A percentile compares a stretch with the other conserved stretches of the same genome.
phyloP scores from a whole-genome alignment of 2,329 filamentous ascomycete genomes.

The Allantophomopsis cytisporea region DNA sequence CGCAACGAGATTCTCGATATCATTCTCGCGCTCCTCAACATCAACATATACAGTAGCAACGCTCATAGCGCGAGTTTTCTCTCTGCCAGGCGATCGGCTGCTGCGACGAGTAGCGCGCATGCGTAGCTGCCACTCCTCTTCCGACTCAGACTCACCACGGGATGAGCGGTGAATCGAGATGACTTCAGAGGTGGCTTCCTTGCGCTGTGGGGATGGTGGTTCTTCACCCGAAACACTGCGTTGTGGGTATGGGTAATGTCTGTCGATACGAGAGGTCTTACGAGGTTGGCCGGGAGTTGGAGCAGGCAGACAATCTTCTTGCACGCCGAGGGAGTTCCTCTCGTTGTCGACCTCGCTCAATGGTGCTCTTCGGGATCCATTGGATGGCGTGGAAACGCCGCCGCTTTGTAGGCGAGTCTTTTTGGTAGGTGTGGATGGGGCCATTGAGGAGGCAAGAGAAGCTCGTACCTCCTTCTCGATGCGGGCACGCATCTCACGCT shows the following conservation, averaged over 20 bases:
- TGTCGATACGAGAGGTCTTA: constrained; percentile 63
- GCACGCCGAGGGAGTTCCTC: constrained; percentile 46
- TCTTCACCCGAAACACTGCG: constrained; percentile 36
- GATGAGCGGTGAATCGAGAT: constrained; percentile 47
- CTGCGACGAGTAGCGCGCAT: constrained; percentile 54
- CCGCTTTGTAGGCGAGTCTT: constrained; percentile 43
- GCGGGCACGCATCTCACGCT: constrained; percentile 42
- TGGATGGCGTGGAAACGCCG: constrained; percentile 73
- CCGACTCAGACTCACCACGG: constrained; percentile 65
- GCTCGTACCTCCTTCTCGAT: constrained; percentile 38
- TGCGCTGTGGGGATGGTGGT: constrained; percentile 33
- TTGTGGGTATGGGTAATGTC: constrained; percentile 55
- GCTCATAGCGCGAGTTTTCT: constrained; percentile 54
- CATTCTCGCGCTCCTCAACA: constrained; percentile 55
- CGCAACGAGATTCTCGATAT: constrained; percentile 56
- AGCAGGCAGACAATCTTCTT: constrained; percentile 85
- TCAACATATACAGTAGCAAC: constrained; percentile 52
- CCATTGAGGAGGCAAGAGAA: constrained; percentile 7
- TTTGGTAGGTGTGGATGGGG: constrained; percentile 45
- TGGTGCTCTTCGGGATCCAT: constrained; percentile 65
- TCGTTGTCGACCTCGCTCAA: constrained; percentile 93
- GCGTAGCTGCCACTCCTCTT: constrained; percentile 54
- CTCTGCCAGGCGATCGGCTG: constrained; percentile 46
- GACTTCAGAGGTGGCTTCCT: constrained; percentile 39
- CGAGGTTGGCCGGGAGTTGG: constrained; percentile 92